Evolutionary conservation across 169 alveolate genomes (phyloP), one percentile per base, ranked within the genome.

Genomic region (Cyclospora cayetanensis): DNA sequence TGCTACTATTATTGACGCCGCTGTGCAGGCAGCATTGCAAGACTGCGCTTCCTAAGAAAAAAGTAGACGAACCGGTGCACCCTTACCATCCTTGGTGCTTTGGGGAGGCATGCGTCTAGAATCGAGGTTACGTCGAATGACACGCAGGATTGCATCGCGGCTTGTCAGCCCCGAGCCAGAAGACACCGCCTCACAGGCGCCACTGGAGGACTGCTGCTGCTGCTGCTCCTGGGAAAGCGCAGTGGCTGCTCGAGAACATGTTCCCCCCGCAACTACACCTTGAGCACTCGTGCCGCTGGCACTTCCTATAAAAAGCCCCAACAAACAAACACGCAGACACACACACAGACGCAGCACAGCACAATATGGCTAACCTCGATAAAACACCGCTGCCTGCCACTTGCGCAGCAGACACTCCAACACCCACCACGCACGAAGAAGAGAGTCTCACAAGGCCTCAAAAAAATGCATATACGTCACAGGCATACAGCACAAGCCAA

Each of bases 71-170:
- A n/a, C n/a, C n/a, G n/a, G n/a, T n/a, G n/a, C n/a, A n/a, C n/a
- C 12, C 85, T 70, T 52, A 66, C 86, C 92, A 27, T 86, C 92
- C 20, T 65, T 74, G 18, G 86, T 63, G 63, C 92, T 76, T 22
- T 87, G 92, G 18, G 82, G 76, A 2, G 82, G 87, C 68, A 74
- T 42, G 50, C 89, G 72, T 39, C 92, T 31, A 22, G 92, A 68
- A 55, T 87, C 92, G 29, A 87, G 85, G 86, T 87, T 87, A 52
- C 92, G 82, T 22, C 92, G 60, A 42, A 87, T 68, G 60, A 76
- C 87, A 72, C 83, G 34, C 34, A 87, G 86, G 9, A 87, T 68
- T 55, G 82, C 92, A 22, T 87, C 92, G 18, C 92, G 77, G 70
- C 77, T 87, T 27, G 79, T 43, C 68, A 27, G 84, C 39, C 83